Conservation (phyloP, 2,329 filamentous ascomycete genomes). For the Aspergillus brasiliensis region DNA sequence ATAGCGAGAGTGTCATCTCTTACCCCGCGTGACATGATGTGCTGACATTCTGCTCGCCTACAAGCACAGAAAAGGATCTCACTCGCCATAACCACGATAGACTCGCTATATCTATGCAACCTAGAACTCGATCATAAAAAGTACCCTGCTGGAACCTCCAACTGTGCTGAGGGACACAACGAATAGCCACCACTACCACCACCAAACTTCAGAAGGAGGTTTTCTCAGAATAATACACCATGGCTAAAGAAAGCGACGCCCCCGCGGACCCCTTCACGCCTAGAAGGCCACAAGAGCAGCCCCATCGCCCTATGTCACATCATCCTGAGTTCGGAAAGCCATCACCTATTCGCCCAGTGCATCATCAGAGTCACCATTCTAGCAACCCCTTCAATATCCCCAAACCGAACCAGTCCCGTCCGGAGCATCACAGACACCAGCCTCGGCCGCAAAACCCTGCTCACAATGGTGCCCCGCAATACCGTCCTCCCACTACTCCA, state of each 20-base stretch:
- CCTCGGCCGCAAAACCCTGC: constrained; percentile 23
- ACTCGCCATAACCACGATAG: background rate
- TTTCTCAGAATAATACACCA: constrained; percentile 29
- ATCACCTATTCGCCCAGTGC: constrained; percentile 53
- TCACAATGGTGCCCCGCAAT: constrained; percentile 17
- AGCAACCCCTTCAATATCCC: constrained; percentile 56
- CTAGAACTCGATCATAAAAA: background rate
- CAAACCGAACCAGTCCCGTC: constrained; percentile 50
- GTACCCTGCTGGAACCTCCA: background rate
- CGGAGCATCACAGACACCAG: constrained; percentile 52
- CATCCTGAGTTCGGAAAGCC: constrained; percentile 61
- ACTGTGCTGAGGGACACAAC: background rate
- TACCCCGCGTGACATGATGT: background rate
- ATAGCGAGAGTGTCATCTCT: background rate
- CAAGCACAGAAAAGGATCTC: background rate
- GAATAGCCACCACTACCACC: background rate
- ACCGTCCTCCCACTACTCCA: constrained; percentile 24
- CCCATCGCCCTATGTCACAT: constrained; percentile 37
- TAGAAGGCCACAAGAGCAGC: constrained; percentile 38
- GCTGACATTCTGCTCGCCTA: background rate
- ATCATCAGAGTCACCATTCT: constrained; percentile 41
- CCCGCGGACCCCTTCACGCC: constrained; percentile 39
- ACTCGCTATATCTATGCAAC: background rate
- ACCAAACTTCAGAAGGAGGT: background rate
- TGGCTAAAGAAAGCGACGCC: constrained; percentile 57